phyloP scores from a whole-genome alignment of 2,329 filamentous ascomycete species.

The Didymella exigua region DNA sequence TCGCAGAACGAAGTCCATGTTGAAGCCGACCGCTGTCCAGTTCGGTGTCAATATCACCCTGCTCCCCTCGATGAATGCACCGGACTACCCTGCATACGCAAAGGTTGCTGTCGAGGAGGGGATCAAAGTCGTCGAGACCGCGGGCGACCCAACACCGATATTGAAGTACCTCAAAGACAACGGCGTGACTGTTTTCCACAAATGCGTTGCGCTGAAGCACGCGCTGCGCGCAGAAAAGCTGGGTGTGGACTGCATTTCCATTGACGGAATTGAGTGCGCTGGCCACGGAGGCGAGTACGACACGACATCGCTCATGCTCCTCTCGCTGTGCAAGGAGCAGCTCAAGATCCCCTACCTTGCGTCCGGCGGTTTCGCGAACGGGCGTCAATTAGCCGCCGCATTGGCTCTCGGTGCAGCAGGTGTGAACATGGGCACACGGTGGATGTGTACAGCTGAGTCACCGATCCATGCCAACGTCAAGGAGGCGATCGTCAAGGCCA shows the following conservation, averaged over 20 bases:
- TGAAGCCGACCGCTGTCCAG: conserved; percentile 50
- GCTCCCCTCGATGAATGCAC: conserved; percentile 34
- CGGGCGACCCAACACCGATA: conserved; percentile 35
- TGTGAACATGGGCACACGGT: conserved; percentile 39
- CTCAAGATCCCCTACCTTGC: conserved; percentile 38
- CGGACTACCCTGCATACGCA: conserved; percentile 37
- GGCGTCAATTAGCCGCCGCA: conserved; percentile 33
- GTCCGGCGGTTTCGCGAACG: conserved; percentile 36
- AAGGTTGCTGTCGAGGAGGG: conserved; percentile 33
- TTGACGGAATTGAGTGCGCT: conserved; percentile 38
- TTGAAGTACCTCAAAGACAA: conserved; percentile 36
- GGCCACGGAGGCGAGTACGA: conserved; percentile 59
- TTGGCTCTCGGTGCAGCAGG: conserved; percentile 33
- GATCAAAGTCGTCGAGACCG: conserved; percentile 36
- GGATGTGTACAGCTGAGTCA: conserved; percentile 36
- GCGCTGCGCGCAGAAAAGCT: conserved; percentile 33
- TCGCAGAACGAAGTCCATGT: conserved; percentile 25
- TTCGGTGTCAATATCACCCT: conserved; percentile 41
- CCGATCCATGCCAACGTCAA: conserved; percentile 38
- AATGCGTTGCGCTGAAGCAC: conserved; percentile 36
- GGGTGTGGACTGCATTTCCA: conserved; percentile 34
- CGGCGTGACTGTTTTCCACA: conserved; percentile 33
- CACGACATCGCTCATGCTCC: conserved; percentile 58
- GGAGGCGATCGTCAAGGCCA: conserved; percentile 32
- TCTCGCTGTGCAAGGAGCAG: conserved; percentile 31